Percentiles rank a stretch among this genome's conserved stretches.
phyloP scores from a whole-genome alignment of 768 basidiomycete species.

The Russula earlei region DNA sequence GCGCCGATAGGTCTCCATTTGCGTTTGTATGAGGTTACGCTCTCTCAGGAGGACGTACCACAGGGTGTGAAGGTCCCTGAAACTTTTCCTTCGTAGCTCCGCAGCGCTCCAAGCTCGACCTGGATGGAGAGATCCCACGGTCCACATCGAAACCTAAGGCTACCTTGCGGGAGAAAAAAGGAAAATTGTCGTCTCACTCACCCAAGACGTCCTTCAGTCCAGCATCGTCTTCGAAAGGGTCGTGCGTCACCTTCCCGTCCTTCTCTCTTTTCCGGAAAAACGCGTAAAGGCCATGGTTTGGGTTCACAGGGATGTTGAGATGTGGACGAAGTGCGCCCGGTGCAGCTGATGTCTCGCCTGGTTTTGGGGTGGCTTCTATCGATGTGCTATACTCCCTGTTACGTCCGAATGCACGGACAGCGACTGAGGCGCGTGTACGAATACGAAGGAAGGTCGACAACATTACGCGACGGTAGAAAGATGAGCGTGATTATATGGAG shows the following conservation, averaged over 20 bases:
- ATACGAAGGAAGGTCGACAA: constrained; percentile 15
- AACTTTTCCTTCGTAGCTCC: constrained; percentile 85
- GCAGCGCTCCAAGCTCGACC: constrained; percentile 82
- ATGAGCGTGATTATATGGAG: background rate
- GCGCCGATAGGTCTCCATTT: constrained; percentile 67
- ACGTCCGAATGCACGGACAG: background rate
- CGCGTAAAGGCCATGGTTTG: constrained; percentile 66
- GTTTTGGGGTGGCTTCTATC: background rate
- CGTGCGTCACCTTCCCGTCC: constrained; percentile 44
- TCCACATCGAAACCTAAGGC: no score
- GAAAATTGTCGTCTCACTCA: constrained; percentile 26
- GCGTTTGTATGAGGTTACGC: constrained; percentile 83
- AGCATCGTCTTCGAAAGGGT: constrained; percentile 34
- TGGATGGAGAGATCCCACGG: no score
- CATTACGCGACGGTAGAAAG: background rate
- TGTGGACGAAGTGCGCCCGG: constrained; percentile 34
- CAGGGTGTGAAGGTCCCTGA: constrained; percentile 85
- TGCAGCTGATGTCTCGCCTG: background rate
- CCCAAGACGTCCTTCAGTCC: constrained; percentile 29
- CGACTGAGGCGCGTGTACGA: background rate
- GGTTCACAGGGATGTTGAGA: constrained; percentile 35
- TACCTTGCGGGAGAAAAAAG: background rate
- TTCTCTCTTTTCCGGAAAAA: constrained; percentile 58
- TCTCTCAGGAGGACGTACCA: constrained; percentile 91
- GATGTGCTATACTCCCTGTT: constrained; percentile 13